Base-by-base conservation (phyloP, 148 eudicot genomes). In the Pharnaceum exiguum region DNA sequence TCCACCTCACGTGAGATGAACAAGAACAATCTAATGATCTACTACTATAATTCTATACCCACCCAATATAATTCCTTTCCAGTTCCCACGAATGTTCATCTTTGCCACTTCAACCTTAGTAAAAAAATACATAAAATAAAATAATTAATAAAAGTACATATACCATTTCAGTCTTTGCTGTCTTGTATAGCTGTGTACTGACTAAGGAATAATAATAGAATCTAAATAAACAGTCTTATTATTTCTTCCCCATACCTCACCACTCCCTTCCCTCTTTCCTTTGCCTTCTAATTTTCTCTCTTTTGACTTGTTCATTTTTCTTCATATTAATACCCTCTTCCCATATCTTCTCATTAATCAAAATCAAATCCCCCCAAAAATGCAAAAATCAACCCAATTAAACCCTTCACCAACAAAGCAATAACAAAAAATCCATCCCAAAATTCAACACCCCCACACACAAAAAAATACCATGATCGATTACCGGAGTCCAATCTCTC, bases 171-270 rank as follows among this genome's bases (percentile, higher is more conserved):
- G 35, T 55, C 55, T 46, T 65, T n/a, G 69, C 61, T 65, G 69
- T 55, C 69, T 55, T 45, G 37, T 55, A n/a, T n/a, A 46, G 69
- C 61, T 65, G 62, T 33, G 68, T 44, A 18, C 28, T 32, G 53
- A 64, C 26, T n/a, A n/a, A n/a, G 25, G 54, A 54, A 15, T 3
- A 57, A 45, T 12, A 6, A 21, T 26, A 23, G 60, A 64, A 32
- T 64, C 60, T 54, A 38, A 26, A 22, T 28, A 5, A 15, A 22
- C 21, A n/a, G n/a, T 25, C 43, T 23, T 24, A 3, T 13, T 9
- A 13, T 10, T 21, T 25, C 21, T 17, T 12, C 43, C 11, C 44
- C 35, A 24, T 33, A 15, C 23, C 32, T 11, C 30, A 27, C 31
- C 4, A 44, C 2, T 3, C 23, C 7, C 32, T 4, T 27, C 19